A percentile compares a stretch with the other conserved stretches of the same genome.
These are phyloP conservation scores for Podaxis mareebaensis DNA, from an alignment of 768 basidiomycete species.

Conservation along the genomic window DNA sequence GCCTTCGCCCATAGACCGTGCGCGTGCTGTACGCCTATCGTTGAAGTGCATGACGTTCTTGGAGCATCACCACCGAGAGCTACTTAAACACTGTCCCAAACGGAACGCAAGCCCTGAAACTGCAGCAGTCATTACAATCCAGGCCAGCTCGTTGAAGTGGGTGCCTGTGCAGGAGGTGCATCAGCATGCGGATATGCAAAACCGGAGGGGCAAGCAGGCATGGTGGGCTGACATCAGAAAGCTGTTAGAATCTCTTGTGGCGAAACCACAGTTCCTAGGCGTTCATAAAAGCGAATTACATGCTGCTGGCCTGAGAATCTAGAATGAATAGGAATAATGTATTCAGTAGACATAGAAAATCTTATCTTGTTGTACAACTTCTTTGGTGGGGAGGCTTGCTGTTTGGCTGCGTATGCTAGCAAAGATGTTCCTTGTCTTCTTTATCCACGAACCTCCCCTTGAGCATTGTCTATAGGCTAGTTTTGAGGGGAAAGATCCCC, in stretches of 20 bases:
- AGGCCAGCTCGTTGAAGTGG: slow-evolving; percentile 78
- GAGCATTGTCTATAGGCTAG: too few relatives aligned
- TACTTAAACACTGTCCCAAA: slow-evolving; percentile 49
- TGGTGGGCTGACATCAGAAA: slow-evolving; percentile 80
- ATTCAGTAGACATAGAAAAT: neutral
- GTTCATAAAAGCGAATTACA: slow-evolving; percentile 28
- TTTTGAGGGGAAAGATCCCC: too few relatives aligned
- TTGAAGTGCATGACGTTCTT: slow-evolving; percentile 94
- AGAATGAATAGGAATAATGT: slow-evolving; percentile 8
- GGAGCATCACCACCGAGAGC: slow-evolving; percentile 69
- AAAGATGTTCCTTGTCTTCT: too few relatives aligned
- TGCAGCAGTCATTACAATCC: slow-evolving; percentile 91
- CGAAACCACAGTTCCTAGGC: slow-evolving; percentile 56
- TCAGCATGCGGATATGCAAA: slow-evolving; percentile 86
- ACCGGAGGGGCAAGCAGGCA: slow-evolving; percentile 72
- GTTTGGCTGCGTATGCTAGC: neutral
- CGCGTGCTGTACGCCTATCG: slow-evolving; percentile 86
- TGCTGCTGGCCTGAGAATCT: neutral
- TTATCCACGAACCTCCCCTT: too few relatives aligned
- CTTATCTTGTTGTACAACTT: neutral
- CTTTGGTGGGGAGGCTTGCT: neutral
- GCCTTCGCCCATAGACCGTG: slow-evolving; percentile 93
- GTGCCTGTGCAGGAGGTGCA: slow-evolving; percentile 85
- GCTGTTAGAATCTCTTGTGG: slow-evolving; percentile 74
- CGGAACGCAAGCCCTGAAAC: slow-evolving; percentile 61